Evolutionary conservation across 1,139 yeast species (phyloP).

Genomic region (Wickerhamomyces sp.): DNA sequence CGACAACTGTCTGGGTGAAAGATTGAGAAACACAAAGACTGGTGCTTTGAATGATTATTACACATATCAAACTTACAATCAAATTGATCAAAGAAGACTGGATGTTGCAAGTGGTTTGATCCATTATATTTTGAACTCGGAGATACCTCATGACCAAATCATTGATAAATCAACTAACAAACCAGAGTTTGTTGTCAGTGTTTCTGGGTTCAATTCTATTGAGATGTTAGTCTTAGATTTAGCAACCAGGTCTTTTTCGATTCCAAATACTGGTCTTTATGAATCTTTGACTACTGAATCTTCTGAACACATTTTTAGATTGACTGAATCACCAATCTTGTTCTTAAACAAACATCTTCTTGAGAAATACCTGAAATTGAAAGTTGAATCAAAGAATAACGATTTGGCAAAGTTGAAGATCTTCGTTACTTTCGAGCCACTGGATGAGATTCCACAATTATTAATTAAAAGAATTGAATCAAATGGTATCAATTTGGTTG

Average conservation of each 20-base stretch:
- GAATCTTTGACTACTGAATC: slow-evolving; percentile 37
- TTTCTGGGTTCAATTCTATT: slow-evolving; percentile 18
- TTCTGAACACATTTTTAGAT: slow-evolving; percentile 31
- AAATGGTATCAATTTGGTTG: slow-evolving; percentile 25
- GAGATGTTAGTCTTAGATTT: slow-evolving; percentile 31
- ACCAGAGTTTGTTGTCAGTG: slow-evolving; percentile 18
- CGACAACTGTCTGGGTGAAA: slow-evolving; percentile 33
- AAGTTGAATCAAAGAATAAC: slow-evolving; percentile 12
- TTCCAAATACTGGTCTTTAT: slow-evolving; percentile 38
- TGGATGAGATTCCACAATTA: slow-evolving; percentile 23
- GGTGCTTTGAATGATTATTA: slow-evolving; percentile 39
- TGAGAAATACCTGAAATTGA: slow-evolving; percentile 27
- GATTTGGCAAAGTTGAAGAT: slow-evolving; percentile 15
- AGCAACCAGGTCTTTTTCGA: slow-evolving; percentile 33
- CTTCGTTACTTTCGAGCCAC: slow-evolving; percentile 34
- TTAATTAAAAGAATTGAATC: slow-evolving; percentile 8
- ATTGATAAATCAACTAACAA: slow-evolving; percentile 5
- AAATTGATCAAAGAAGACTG: slow-evolving; percentile 30
- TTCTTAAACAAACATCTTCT: slow-evolving; percentile 32
- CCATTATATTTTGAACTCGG: slow-evolving; percentile 31
- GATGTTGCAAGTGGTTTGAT: slow-evolving; percentile 46
- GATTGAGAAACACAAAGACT: slow-evolving; percentile 31
- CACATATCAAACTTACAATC: slow-evolving; percentile 33
- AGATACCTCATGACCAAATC: slow-evolving; percentile 16
- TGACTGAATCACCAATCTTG: slow-evolving; percentile 35